Evolutionary conservation across 768 basidiomycete genomes (phyloP).

Genomic region (Pisolithus marmoratus): DNA sequence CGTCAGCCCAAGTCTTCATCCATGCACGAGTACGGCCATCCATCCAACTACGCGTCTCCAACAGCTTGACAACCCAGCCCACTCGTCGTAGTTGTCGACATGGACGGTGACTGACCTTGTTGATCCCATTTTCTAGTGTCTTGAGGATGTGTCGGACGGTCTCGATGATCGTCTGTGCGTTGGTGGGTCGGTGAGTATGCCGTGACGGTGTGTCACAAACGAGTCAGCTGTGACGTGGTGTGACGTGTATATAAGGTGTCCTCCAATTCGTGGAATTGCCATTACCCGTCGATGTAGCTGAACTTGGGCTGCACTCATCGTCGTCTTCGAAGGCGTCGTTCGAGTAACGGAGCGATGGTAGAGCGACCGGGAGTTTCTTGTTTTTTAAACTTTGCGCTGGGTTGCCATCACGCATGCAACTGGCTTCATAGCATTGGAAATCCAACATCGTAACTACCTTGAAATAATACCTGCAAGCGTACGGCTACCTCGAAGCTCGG

Average conservation of each 20-base stretch:
- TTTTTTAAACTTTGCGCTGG: constrained; percentile 8
- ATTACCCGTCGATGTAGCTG: constrained; percentile 41
- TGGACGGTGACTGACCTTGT: constrained; percentile 56
- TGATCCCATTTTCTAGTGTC: constrained; percentile 62
- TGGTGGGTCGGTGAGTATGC: not conserved
- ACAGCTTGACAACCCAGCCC: not conserved
- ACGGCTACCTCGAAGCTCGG: no score
- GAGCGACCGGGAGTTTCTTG: constrained; percentile 26
- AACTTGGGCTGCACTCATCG: constrained; percentile 42
- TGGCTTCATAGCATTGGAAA: no score
- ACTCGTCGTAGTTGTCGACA: not conserved
- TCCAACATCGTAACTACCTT: no score
- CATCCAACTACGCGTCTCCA: constrained; percentile 13
- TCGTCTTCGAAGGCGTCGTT: constrained; percentile 30
- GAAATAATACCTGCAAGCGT: no score
- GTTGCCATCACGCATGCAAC: not conserved
- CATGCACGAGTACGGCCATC: not conserved
- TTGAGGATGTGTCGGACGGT: constrained; percentile 21
- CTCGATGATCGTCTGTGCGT: constrained; percentile 19
- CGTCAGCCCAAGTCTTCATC: constrained; percentile 3
- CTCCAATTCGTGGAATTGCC: not conserved
- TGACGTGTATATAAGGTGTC: constrained; percentile 12
- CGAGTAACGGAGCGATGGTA: constrained; percentile 65
- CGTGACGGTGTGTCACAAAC: constrained; percentile 26
- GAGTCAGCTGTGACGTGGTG: constrained; percentile 13